These are phyloP conservation scores for Cytospora mali DNA, from an alignment of 2,329 filamentous ascomycete species.

Conservation along the genomic window DNA sequence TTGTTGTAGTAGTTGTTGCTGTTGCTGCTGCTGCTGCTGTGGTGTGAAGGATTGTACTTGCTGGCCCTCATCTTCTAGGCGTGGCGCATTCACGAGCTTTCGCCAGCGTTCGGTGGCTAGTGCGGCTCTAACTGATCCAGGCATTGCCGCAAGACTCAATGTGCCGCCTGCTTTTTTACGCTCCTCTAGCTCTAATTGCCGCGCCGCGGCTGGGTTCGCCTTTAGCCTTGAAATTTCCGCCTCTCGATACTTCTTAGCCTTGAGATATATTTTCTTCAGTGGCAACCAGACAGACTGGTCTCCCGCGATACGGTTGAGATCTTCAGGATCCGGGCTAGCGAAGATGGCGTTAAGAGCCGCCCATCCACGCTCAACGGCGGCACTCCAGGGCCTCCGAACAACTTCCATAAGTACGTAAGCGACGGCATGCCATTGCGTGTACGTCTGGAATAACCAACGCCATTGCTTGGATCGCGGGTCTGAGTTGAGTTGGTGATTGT, in stretches of 20 bases:
- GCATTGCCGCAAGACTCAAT: slow-evolving; percentile 51
- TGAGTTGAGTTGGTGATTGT: slow-evolving; percentile 55
- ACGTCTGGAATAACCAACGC: slow-evolving; percentile 63
- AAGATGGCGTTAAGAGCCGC: slow-evolving; percentile 36
- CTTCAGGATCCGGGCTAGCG: slow-evolving; percentile 40
- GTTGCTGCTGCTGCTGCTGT: slow-evolving; percentile 20
- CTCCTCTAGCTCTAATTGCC: slow-evolving; percentile 53
- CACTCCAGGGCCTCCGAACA: slow-evolving; percentile 46
- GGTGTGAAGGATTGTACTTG: not conserved
- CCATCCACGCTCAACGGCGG: slow-evolving; percentile 36
- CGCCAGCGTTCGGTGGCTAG: slow-evolving; percentile 58
- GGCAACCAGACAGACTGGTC: slow-evolving; percentile 56
- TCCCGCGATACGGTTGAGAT: slow-evolving; percentile 48
- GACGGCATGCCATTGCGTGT: slow-evolving; percentile 62
- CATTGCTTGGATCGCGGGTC: slow-evolving; percentile 53
- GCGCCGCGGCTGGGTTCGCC: slow-evolving; percentile 51
- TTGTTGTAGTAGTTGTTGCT: not conserved
- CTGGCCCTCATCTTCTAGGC: slow-evolving; percentile 24
- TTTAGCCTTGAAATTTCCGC: slow-evolving; percentile 53
- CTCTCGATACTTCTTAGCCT: slow-evolving; percentile 54
- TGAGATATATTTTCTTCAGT: slow-evolving; percentile 55
- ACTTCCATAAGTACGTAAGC: slow-evolving; percentile 58
- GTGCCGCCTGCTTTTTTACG: slow-evolving; percentile 44
- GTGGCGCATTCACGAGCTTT: slow-evolving; percentile 44
- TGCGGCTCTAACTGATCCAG: slow-evolving; percentile 48